These are phyloP conservation scores for Chlorella sp. DNA, from an alignment of 139 green algal genomes.

Conservation along the genomic window DNA sequence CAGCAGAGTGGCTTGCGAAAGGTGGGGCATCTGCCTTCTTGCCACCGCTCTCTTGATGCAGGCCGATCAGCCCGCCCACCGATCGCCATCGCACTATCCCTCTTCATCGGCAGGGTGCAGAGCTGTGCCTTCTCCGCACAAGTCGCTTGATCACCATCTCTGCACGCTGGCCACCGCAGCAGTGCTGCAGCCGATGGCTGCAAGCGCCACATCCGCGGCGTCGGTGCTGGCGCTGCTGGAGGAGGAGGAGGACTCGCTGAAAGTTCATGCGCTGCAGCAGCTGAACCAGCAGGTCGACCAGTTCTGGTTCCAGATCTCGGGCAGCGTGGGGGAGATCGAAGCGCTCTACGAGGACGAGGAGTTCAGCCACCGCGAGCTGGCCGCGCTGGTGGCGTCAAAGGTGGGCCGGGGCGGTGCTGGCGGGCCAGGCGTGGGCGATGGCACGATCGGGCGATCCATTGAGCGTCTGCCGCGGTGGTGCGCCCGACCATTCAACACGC, in stretches of 20 bases:
- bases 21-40: no score
- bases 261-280: slow-evolving; percentile 74
- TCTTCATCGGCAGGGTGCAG: neutral
- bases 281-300: slow-evolving; percentile 78
- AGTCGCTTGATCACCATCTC: no score
- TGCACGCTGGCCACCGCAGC: slow-evolving; percentile 19
- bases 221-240: slow-evolving; percentile 88
- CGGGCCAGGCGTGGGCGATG: no score
- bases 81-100: neutral
- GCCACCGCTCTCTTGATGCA: no score
- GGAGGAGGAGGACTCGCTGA: slow-evolving; percentile 83
- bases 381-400: slow-evolving; percentile 97
- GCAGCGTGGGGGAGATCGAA: slow-evolving; percentile 86
- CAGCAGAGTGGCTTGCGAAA: no score
- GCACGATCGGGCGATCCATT: no score
- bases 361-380: slow-evolving; percentile 90
- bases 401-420: no score
- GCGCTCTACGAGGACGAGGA: slow-evolving; percentile 94
- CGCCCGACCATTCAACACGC: no score
- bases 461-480: no score
- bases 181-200: slow-evolving; percentile 2
- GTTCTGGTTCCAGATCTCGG: slow-evolving; percentile 92
- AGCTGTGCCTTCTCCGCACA: neutral
- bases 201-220: slow-evolving; percentile 49
- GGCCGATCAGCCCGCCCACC: no score